Percentiles rank a stretch among this genome's conserved stretches.
phyloP scores from a whole-genome alignment of 2,329 filamentous ascomycete genomes.

The Corinectria fuckeliana region DNA sequence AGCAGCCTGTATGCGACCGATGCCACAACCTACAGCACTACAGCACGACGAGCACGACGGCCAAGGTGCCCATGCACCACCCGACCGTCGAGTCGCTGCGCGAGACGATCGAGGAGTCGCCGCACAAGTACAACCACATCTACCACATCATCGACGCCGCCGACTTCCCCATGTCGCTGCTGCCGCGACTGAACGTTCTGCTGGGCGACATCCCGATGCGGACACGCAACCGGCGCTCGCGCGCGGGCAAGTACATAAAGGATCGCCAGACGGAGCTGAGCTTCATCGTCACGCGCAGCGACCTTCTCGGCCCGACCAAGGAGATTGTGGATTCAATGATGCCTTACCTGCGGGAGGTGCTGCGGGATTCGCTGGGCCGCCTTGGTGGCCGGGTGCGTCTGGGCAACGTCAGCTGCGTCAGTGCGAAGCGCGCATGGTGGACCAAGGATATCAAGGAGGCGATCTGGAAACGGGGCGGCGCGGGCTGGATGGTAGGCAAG shows the following conservation, averaged over 20 bases:
- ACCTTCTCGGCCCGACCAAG: slow-evolving; percentile 84
- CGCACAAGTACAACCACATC: slow-evolving; percentile 89
- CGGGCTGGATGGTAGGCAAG: slow-evolving; percentile 96
- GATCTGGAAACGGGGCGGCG: slow-evolving; percentile 83
- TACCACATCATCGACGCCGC: slow-evolving; percentile 96
- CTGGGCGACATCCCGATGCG: slow-evolving; percentile 77
- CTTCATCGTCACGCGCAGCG: slow-evolving; percentile 89
- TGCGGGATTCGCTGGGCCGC: slow-evolving; percentile 77
- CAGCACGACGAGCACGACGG: slow-evolving; percentile 58
- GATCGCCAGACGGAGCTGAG: slow-evolving; percentile 79
- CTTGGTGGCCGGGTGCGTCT: slow-evolving; percentile 75
- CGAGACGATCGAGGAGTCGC: slow-evolving; percentile 86
- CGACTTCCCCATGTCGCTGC: slow-evolving; percentile 93
- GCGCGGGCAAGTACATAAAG: slow-evolving; percentile 67
- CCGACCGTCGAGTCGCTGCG: slow-evolving; percentile 82
- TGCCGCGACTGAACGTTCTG: slow-evolving; percentile 76
- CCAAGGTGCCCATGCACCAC: slow-evolving; percentile 71
- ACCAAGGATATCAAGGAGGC: slow-evolving; percentile 85
- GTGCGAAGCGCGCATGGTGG: slow-evolving; percentile 89
- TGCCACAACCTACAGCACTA: slow-evolving; percentile 86
- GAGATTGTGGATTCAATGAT: slow-evolving; percentile 84
- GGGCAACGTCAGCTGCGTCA: slow-evolving; percentile 87
- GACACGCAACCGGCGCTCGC: slow-evolving; percentile 80
- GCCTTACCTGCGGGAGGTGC: slow-evolving; percentile 79
- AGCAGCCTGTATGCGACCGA: slow-evolving; percentile 77